Base-by-base conservation (phyloP, 2,329 filamentous ascomycete genomes). In the Alternaria conjuncta region DNA sequence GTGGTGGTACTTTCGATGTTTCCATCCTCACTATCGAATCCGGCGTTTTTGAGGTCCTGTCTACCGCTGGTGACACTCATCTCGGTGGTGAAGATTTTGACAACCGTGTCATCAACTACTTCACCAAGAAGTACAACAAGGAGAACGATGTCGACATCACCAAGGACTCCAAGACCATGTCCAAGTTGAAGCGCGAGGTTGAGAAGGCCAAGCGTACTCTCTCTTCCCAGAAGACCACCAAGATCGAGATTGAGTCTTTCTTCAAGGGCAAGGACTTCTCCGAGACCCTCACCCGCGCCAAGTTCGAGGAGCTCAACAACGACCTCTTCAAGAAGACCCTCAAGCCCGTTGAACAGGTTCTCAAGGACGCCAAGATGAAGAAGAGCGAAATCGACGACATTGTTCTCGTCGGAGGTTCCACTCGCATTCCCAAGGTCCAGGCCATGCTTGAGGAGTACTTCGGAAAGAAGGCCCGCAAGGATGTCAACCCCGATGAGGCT, bases 161-260 rank as follows among this genome's bases (percentile, higher is more conserved):
- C 85, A 96, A 96, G 87, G 94, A 98, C 80, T 85, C 91, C 71
- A 97, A 97, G 92, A 91, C 95, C 72, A 98, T 98, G 94, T 93
- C 94, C 86, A 99, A 98, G 87, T 89, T 99, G 76, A 98, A 98
- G 93, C 94, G 96, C 77, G 96, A 98, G 84, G 95, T 96, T 75
- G 96, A 99, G 85, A 97, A 97, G 90, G 96, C 96, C 85, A 99
- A 99, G 92, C 93, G 96, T 80, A 96, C 94, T 75, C 90, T 99
- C 62, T 97, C 79, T 79, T 96, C 93, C 72, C 93, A 96, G 86
- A 94, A 93, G 90, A 94, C 92, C 71, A 93, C 93, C 72, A 92
- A 93, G 75, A 94, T 97, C 74, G 96, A 98, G 86, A 97, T 99
- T 71, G 96, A 99, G 84, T 91, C 93, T 73, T 97, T 99, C 92